phyloP scores from a whole-genome alignment of 768 basidiomycete genomes.

The Xerocomellus dryophilus region DNA sequence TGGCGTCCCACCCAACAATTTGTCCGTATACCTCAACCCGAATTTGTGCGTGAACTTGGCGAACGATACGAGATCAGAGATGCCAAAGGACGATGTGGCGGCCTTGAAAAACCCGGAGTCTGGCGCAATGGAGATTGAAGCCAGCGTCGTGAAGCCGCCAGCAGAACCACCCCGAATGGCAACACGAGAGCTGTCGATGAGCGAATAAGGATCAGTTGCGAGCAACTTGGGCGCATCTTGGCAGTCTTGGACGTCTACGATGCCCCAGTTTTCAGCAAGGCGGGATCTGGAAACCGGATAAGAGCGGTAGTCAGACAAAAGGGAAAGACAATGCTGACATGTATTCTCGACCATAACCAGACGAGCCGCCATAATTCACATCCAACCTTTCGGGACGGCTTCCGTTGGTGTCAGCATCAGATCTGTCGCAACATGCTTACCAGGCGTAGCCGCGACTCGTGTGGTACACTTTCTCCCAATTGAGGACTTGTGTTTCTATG shows the following conservation, averaged over 20 bases:
- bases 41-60: constrained; percentile 71
- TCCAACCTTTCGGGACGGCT: constrained; percentile 46
- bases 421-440: constrained; percentile 34
- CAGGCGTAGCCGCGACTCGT: constrained; percentile 74
- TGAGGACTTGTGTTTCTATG: constrained; percentile 44
- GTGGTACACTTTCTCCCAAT: constrained; percentile 59
- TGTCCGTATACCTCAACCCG: constrained; percentile 55
- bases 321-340: constrained; percentile 32
- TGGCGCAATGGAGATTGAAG: constrained; percentile 40
- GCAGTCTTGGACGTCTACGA: constrained; percentile 69
- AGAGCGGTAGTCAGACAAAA: not conserved
- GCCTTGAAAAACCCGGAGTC: constrained; percentile 51
- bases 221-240: constrained; percentile 52
- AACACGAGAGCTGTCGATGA: constrained; percentile 61
- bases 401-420: not conserved
- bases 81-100: constrained; percentile 63
- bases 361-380: constrained; percentile 76
- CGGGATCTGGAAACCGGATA: constrained; percentile 37
- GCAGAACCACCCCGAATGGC: constrained; percentile 72
- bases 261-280: constrained; percentile 66
- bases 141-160: constrained; percentile 70
- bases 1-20: constrained; percentile 59
- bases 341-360: constrained; percentile 69
- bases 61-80: constrained; percentile 59
- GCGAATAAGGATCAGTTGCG: constrained; percentile 41